Conservation (phyloP, 768 basidiomycete genomes). For the Phlegmacium glaucopus region DNA sequence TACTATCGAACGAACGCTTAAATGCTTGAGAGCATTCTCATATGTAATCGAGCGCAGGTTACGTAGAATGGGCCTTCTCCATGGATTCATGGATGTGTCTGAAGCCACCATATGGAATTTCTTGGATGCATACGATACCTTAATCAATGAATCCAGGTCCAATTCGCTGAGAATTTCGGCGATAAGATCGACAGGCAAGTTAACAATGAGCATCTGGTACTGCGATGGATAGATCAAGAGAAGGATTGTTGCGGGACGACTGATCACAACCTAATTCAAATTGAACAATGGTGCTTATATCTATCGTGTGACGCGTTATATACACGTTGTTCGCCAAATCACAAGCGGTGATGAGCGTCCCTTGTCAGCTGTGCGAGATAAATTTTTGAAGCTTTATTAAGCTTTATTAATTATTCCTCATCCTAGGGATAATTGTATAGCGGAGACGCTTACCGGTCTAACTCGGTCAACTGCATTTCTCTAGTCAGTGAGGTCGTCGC, state of each 20-base stretch:
- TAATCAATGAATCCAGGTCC: constrained; percentile 57
- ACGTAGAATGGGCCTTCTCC: constrained; percentile 68
- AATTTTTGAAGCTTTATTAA: too few species aligned
- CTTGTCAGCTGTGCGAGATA: too few species aligned
- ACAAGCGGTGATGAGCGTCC: too few species aligned
- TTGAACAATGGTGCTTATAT: background rate
- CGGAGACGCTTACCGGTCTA: too few species aligned
- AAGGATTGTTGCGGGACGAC: background rate
- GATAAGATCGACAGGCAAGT: constrained; percentile 75
- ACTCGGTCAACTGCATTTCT: too few species aligned
- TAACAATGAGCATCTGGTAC: constrained; percentile 37
- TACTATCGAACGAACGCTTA: constrained; percentile 60
- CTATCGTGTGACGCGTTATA: too few species aligned
- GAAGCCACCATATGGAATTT: constrained; percentile 55
- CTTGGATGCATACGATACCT: constrained; percentile 57
- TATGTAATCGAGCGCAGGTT: constrained; percentile 46
- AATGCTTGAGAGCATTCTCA: constrained; percentile 48
- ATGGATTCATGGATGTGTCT: constrained; percentile 67
- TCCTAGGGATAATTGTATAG: too few species aligned
- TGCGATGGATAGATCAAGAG: constrained; percentile 4
- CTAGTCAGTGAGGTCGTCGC: too few species aligned
- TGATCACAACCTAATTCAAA: too few species aligned
- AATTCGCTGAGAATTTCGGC: constrained; percentile 70
- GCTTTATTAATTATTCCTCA: too few species aligned
- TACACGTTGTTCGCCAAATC: too few species aligned